Percentiles rank a stretch among this genome's conserved stretches.
phyloP scores from a whole-genome alignment of 2,329 filamentous ascomycete genomes.

The Dendrostoma leiphaemia region DNA sequence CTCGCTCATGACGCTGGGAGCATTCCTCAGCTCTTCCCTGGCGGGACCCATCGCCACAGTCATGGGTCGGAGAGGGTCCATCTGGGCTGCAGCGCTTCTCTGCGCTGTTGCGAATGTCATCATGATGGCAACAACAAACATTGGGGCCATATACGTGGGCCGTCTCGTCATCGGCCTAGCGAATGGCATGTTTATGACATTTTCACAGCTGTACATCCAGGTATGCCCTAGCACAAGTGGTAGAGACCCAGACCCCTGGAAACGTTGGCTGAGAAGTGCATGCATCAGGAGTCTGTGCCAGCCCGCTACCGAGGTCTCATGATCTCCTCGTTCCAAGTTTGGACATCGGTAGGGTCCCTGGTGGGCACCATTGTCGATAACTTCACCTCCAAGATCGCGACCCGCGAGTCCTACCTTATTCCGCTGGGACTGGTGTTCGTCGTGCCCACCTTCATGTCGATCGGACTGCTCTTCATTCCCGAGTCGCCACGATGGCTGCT shows the following conservation, averaged over 20 bases:
- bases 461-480: conserved; percentile 37
- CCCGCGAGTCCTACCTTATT: conserved; percentile 37
- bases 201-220: conserved; percentile 36
- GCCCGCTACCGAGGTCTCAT: conserved; percentile 43
- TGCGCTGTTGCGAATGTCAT: conserved; percentile 51
- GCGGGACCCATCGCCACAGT: conserved; percentile 37
- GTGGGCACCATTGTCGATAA: conserved; percentile 51
- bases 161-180: conserved; percentile 54
- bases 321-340: conserved; percentile 43
- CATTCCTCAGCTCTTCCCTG: conserved; percentile 41
- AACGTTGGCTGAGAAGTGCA: background rate
- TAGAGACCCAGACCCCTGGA: background rate
- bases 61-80: conserved; percentile 32
- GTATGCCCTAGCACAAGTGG: background rate
- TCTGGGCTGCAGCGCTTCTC: conserved; percentile 47
- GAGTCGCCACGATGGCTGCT: conserved; percentile 41
- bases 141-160: conserved; percentile 53
- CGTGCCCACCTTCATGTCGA: conserved; percentile 33
- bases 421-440: conserved; percentile 40
- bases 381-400: conserved; percentile 36
- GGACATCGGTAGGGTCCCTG: conserved; percentile 40
- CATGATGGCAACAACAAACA: conserved; percentile 55
- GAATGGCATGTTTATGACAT: conserved; percentile 58
- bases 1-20: conserved; percentile 46
- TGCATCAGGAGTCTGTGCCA: conserved; percentile 28